These are phyloP conservation scores for Ministeria vibrans DNA, from an alignment of 78 protist species.

Conservation along the genomic window DNA sequence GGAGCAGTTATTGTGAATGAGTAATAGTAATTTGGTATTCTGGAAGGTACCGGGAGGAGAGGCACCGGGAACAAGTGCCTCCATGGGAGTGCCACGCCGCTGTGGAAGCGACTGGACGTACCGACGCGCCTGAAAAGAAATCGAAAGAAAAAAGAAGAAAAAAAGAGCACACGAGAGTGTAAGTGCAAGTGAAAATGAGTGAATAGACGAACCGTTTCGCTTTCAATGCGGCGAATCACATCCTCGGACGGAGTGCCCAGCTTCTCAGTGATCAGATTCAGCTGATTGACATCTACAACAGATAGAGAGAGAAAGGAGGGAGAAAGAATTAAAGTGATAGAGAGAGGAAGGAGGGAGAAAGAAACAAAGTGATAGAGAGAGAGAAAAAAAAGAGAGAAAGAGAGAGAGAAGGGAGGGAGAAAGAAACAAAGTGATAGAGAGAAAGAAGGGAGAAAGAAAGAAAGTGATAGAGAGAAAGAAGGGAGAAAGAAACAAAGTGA, in stretches of 20 bases:
- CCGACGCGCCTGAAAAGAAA: not conserved
- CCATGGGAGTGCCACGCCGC: not conserved
- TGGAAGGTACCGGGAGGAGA: not conserved
- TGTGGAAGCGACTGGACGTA: not conserved
- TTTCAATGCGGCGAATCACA: not conserved
- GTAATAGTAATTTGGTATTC: not conserved
- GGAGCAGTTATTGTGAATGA: not conserved
- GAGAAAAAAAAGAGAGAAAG: too few relatives aligned
- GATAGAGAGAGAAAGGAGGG: not conserved
- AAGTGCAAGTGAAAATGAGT: not conserved
- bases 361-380: not conserved
- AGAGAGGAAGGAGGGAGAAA: not conserved
- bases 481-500: not conserved
- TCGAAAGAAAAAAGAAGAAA: not conserved
- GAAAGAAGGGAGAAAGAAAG: not conserved
- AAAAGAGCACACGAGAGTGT: not conserved
- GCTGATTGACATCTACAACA: slow-evolving; percentile 3
- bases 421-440: not conserved
- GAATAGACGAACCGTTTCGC: not conserved
- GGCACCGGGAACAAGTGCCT: not conserved
- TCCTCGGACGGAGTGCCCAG: not conserved
- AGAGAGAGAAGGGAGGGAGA: not conserved
- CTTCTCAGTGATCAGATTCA: not conserved
- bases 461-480: not conserved
- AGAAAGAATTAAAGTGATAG: not conserved